phyloP scores from a whole-genome alignment of 2,329 filamentous ascomycete genomes.

The Tothia fuscella region DNA sequence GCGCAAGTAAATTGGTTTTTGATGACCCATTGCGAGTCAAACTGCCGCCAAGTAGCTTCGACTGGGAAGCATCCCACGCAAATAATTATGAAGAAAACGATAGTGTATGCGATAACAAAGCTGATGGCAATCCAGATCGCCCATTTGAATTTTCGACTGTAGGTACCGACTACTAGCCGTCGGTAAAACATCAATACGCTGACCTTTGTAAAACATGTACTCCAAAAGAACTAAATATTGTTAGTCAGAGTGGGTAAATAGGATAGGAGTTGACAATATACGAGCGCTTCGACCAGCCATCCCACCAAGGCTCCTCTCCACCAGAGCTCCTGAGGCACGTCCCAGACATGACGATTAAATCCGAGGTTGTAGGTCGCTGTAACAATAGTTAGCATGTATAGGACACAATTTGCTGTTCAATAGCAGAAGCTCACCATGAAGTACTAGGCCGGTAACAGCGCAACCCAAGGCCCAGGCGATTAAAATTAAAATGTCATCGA shows the following conservation, averaged over 20 bases:
- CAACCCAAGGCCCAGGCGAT: slow-evolving; percentile 10
- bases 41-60: slow-evolving; percentile 23
- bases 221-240: slow-evolving; percentile 19
- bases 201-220: slow-evolving; percentile 23
- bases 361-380: slow-evolving; percentile 15
- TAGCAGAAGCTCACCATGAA: neutral
- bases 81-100: slow-evolving; percentile 21
- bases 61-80: slow-evolving; percentile 22
- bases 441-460: slow-evolving; percentile 7
- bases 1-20: slow-evolving; percentile 17
- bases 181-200: slow-evolving; percentile 28
- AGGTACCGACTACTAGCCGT: slow-evolving; percentile 20
- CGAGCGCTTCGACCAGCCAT: neutral
- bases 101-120: slow-evolving; percentile 15
- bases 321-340: slow-evolving; percentile 1
- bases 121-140: slow-evolving; percentile 17
- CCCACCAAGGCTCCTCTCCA: slow-evolving; percentile 7
- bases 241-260: neutral
- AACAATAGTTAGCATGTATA: neutral
- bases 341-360: slow-evolving; percentile 8
- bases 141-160: slow-evolving; percentile 18
- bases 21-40: slow-evolving; percentile 15
- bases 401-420: neutral
- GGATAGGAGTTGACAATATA: slow-evolving; percentile 2
- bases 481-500: slow-evolving; percentile 11